A percentile compares a stretch with the other conserved stretches of the same genome.
Conservation (phyloP, 1,139 yeast genomes). For the Eremothecium coryli region DNA sequence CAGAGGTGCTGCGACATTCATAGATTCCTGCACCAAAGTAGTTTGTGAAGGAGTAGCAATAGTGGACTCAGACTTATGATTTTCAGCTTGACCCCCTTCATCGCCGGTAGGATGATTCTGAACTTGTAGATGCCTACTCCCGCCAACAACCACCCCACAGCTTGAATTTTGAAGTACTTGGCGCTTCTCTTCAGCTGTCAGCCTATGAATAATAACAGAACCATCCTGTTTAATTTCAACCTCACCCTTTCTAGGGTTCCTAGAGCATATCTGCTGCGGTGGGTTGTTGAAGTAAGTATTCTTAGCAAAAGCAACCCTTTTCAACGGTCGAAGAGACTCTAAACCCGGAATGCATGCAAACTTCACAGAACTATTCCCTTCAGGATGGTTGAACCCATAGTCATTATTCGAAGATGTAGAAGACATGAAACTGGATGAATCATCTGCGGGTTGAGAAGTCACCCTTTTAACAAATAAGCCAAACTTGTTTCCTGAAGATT, state of each 20-base stretch:
- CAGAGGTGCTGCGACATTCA: neutral
- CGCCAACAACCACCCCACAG: slow-evolving; percentile 76
- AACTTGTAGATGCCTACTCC: slow-evolving; percentile 53
- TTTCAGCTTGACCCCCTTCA: neutral
- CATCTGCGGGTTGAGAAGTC: slow-evolving; percentile 21
- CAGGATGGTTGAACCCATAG: slow-evolving; percentile 12
- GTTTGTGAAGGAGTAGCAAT: neutral
- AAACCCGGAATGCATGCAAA: slow-evolving; percentile 33
- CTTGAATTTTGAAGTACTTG: slow-evolving; percentile 45
- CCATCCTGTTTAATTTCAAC: slow-evolving; percentile 61
- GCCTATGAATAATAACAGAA: slow-evolving; percentile 48
- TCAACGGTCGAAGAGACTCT: slow-evolving; percentile 39
- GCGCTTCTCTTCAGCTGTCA: slow-evolving; percentile 52
- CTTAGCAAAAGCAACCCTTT: slow-evolving; percentile 64
- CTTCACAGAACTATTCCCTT: slow-evolving; percentile 5
- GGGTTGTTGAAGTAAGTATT: slow-evolving; percentile 66
- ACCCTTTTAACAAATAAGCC: slow-evolving; percentile 29
- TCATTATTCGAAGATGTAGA: neutral
- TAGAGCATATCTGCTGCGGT: slow-evolving; percentile 60
- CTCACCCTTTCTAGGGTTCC: slow-evolving; percentile 59
- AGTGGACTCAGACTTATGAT: neutral
- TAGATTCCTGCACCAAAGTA: neutral
- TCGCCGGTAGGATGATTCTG: neutral
- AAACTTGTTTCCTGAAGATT: slow-evolving; percentile 23
- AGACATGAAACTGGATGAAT: neutral